Conservation (phyloP, 202 grass and related monocot genomes). For the Musa balbisiana region DNA sequence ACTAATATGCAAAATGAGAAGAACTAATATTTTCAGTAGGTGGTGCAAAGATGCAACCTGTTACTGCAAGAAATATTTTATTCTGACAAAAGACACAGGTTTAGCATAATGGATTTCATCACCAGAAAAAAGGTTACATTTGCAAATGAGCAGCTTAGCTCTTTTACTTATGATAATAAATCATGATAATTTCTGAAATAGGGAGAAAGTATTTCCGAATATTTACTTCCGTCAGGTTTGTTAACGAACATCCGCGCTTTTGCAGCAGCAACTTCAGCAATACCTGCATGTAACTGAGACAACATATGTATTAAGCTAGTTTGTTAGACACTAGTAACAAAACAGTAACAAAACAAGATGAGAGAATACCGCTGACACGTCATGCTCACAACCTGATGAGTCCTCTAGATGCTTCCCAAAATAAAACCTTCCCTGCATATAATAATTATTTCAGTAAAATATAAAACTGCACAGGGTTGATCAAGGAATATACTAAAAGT, state of each 20-base stretch:
- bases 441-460: neutral
- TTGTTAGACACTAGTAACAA: neutral
- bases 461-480: neutral
- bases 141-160: neutral
- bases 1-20: too few species aligned
- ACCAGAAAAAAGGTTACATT: too few species aligned
- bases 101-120: too few species aligned
- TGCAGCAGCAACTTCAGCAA: conserved; percentile 39
- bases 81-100: too few species aligned
- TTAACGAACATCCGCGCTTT: conserved; percentile 33
- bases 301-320: conserved; percentile 1
- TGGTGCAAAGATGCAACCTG: too few species aligned
- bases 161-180: neutral
- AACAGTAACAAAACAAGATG: neutral
- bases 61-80: too few species aligned
- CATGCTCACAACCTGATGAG: conserved; percentile 20
- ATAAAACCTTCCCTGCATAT: conserved; percentile 26
- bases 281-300: conserved; percentile 32
- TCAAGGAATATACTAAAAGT: neutral
- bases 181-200: neutral
- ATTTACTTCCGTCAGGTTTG: conserved; percentile 35
- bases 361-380: conserved; percentile 16
- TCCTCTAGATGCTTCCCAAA: conserved; percentile 23
- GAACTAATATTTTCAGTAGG: too few species aligned
- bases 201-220: neutral